phyloP scores from a whole-genome alignment of 2,329 filamentous ascomycete genomes.

The Mycogone perniciosa region DNA sequence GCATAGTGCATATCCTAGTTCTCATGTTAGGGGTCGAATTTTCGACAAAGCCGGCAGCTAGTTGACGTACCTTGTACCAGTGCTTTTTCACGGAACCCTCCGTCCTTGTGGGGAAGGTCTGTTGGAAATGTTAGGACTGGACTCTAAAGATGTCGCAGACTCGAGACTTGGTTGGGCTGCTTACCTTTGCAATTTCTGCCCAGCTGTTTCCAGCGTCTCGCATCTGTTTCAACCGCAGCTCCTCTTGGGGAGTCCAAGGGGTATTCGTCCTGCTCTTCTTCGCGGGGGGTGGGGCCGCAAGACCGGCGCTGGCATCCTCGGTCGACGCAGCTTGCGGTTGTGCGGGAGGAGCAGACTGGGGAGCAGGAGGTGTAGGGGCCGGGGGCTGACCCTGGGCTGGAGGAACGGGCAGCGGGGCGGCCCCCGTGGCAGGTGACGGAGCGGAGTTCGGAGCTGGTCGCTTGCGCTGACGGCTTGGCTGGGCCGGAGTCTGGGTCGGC shows the following conservation, averaged over 20 bases:
- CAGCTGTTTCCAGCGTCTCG: slow-evolving; percentile 88
- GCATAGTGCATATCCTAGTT: slow-evolving; percentile 95
- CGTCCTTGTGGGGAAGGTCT: slow-evolving; percentile 88
- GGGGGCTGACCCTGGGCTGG: slow-evolving; percentile 29
- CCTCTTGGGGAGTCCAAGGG: slow-evolving; percentile 93
- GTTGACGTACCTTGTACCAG: slow-evolving; percentile 81
- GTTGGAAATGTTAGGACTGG: neutral
- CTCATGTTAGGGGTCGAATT: slow-evolving; percentile 9
- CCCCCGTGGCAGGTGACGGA: slow-evolving; percentile 31
- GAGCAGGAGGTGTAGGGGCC: slow-evolving; percentile 23
- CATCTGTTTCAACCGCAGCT: slow-evolving; percentile 88
- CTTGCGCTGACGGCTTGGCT: slow-evolving; percentile 35
- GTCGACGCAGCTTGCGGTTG: slow-evolving; percentile 22
- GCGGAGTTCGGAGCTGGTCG: slow-evolving; percentile 34
- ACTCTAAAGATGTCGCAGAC: neutral
- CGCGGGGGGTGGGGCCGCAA: slow-evolving; percentile 45
- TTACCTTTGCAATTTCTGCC: slow-evolving; percentile 98
- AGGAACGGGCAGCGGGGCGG: slow-evolving; percentile 27
- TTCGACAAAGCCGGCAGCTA: neutral
- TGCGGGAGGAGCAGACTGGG: slow-evolving; percentile 24
- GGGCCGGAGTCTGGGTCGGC: slow-evolving; percentile 33
- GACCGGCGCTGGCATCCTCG: slow-evolving; percentile 26
- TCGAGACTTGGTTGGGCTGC: slow-evolving; percentile 24
- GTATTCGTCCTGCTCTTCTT: slow-evolving; percentile 99
- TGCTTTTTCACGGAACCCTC: slow-evolving; percentile 99